A percentile compares a stretch with the other conserved stretches of the same genome.
Evolutionary conservation across 2,329 filamentous ascomycete species (phyloP).

Genomic region (Colletotrichum sp.): DNA sequence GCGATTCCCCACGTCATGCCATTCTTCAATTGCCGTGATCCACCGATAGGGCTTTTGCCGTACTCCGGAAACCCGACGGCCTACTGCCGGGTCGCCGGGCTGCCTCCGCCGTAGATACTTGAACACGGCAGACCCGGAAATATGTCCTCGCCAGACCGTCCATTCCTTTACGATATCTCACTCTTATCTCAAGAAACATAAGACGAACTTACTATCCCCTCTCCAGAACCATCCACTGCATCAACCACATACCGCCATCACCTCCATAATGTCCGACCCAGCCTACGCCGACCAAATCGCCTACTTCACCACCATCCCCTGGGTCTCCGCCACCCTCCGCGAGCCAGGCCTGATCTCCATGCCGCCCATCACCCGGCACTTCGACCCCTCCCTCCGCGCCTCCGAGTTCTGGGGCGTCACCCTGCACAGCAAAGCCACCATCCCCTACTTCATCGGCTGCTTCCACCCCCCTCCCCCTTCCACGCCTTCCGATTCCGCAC

Average conservation of each 20-base stretch:
- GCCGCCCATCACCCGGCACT: neutral
- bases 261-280: neutral
- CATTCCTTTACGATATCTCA: neutral
- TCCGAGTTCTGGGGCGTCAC: neutral
- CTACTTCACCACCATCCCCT: neutral
- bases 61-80: neutral
- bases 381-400: neutral
- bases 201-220: neutral
- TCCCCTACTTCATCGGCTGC: neutral
- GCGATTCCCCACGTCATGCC: neutral
- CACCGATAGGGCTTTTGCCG: neutral
- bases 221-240: neutral
- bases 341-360: neutral
- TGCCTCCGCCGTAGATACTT: neutral
- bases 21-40: neutral
- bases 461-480: neutral
- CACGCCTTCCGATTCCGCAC: neutral
- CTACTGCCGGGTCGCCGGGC: neutral
- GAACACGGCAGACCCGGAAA: neutral
- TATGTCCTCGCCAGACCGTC: rapidly evolving
- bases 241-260: rapidly evolving
- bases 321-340: neutral
- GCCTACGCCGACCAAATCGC: neutral
- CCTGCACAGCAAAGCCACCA: neutral
- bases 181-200: neutral